Base-by-base conservation (phyloP, 208 protist genomes). In the Trypanosoma conorhini region DNA sequence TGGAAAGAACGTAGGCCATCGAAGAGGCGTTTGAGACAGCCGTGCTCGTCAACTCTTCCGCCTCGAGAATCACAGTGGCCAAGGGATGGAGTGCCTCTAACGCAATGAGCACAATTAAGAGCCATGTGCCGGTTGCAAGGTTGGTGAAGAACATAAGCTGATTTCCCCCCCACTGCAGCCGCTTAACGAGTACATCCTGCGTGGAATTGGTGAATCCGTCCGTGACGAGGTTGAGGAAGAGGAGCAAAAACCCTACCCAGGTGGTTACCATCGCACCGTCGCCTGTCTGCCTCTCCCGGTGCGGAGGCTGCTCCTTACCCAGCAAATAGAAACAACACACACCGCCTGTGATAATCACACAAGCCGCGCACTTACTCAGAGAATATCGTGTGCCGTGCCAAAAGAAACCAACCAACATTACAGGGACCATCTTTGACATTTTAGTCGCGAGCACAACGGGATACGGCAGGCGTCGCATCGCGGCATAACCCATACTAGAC, bases 381-480 rank as follows among this genome's bases (percentile, higher is more conserved):
- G 83, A 77, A 74, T 93, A 96, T 26, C 80, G 85, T 19, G 72
- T 86, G 61, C 82, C 74, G 59, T 96, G 70, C 77, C 81, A 91
- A 33, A 91, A 48, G 44, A 86, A 83, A 12, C 91, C 91, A 21
- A 96, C 84, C 17, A 93, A 42, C 72, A 96, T 88, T 4, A 92
- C 85, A 0, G 91, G 91, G 19, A 96, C 70, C 88, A 96, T 93
- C 75, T 96, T 96, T 31, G 72, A 81, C 91, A 96, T 96, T 72
- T 96, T 96, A 10, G 83, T 76, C 0, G 88, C 82, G 22, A 96
- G 81, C 55, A 89, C 76, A 15, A 96, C 81, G 0, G 91, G 91
- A 71, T 86, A 96, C 22, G 88, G 77, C 42, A 96, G 76, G 1
- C 78, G 87, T 10, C 88, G 86, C 91, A 96, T 93, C 44, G 86